phyloP scores from a whole-genome alignment of 208 protist species.

The Trypanosoma lewisi region DNA sequence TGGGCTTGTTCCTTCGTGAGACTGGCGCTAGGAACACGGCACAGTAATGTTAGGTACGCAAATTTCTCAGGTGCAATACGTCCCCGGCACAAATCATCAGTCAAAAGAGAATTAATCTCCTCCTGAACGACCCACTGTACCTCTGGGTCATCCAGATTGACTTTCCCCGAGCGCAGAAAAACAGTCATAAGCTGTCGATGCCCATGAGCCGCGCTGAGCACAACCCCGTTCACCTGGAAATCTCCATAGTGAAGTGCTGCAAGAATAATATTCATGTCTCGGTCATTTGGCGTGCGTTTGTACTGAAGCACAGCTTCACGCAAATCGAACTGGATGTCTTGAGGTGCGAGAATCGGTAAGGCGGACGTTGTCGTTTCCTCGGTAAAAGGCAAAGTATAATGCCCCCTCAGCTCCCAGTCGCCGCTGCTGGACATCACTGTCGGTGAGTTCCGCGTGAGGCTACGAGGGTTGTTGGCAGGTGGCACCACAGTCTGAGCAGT shows the following conservation, averaged over 20 bases:
- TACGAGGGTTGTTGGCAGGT: slow-evolving; percentile 5
- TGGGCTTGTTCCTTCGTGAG: slow-evolving; percentile 65
- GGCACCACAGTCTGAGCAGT: neutral
- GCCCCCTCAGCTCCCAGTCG: slow-evolving; percentile 10
- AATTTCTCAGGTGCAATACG: slow-evolving; percentile 47
- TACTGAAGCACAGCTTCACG: slow-evolving; percentile 72
- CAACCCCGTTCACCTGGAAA: slow-evolving; percentile 50
- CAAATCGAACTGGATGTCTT: slow-evolving; percentile 67
- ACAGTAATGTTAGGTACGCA: slow-evolving; percentile 66
- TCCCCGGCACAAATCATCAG: slow-evolving; percentile 41
- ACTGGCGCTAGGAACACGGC: slow-evolving; percentile 45
- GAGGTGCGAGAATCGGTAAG: slow-evolving; percentile 7
- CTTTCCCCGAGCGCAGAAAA: slow-evolving; percentile 58
- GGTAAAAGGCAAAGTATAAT: neutral
- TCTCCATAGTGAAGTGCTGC: slow-evolving; percentile 66
- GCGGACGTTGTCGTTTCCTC: neutral
- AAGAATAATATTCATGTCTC: slow-evolving; percentile 84
- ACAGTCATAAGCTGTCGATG: slow-evolving; percentile 59
- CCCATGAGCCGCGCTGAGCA: slow-evolving; percentile 51
- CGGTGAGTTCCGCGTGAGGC: neutral
- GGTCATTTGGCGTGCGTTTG: slow-evolving; percentile 54
- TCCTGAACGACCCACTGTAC: slow-evolving; percentile 68
- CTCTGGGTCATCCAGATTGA: slow-evolving; percentile 47
- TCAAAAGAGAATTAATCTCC: slow-evolving; percentile 65
- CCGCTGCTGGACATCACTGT: neutral